These are phyloP conservation scores for Fusarium sp. DNA, from an alignment of 2,329 filamentous ascomycete species.

Conservation along the genomic window DNA sequence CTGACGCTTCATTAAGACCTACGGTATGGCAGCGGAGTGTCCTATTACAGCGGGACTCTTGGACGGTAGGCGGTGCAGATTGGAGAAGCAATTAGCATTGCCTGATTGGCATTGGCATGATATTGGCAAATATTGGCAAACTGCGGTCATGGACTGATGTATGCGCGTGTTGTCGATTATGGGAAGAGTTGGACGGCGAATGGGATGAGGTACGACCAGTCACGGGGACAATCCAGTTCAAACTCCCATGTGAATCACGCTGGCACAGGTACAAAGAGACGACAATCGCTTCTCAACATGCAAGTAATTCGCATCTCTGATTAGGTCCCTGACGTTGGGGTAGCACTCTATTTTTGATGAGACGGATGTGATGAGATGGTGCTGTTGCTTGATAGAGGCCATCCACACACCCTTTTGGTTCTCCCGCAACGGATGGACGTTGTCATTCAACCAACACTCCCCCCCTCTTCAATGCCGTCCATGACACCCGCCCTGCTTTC, in stretches of 20 bases:
- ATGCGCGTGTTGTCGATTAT: conserved; percentile 3
- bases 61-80: conserved; percentile 22
- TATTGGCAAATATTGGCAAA: conserved; percentile 1
- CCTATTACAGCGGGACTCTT: conserved; percentile 37
- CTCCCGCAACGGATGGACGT: conserved; percentile 2
- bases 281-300: neutral
- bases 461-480: conserved; percentile 17
- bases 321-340: conserved; percentile 3
- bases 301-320: conserved; percentile 2
- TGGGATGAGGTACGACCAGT: neutral
- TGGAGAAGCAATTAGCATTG: conserved; percentile 14
- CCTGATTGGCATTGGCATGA: neutral
- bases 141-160: conserved; percentile 7
- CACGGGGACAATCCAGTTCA: neutral
- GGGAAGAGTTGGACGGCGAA: conserved; percentile 1
- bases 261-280: neutral
- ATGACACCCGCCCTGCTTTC: neutral
- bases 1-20: conserved; percentile 38
- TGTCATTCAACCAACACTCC: conserved; percentile 33
- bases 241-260: neutral
- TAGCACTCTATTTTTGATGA: conserved; percentile 1
- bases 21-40: conserved; percentile 36
- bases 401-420: conserved; percentile 21
- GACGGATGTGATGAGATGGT: conserved; percentile 10
- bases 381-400: conserved; percentile 21